Conservation (phyloP, 2,329 filamentous ascomycete genomes). For the Diaporthe helianthi region DNA sequence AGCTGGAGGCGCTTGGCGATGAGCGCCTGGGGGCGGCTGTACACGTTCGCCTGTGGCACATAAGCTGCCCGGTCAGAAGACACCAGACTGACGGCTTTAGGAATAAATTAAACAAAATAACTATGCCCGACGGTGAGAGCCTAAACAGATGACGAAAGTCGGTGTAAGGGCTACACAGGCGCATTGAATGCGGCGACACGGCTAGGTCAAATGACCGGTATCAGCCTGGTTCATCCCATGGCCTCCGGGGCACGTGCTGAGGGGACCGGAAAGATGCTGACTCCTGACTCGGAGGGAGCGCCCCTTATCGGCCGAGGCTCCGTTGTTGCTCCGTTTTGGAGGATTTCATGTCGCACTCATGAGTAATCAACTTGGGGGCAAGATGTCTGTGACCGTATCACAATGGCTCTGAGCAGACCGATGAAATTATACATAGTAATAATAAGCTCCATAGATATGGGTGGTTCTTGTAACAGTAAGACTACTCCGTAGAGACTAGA, state of each 20-base stretch:
- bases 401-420: neutral
- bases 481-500: too few relatives aligned
- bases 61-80: neutral
- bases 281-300: constrained; percentile 2
- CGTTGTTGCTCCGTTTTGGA: constrained; percentile 21
- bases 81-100: neutral
- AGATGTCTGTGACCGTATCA: neutral
- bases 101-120: neutral
- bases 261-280: constrained; percentile 3
- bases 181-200: constrained; percentile 20
- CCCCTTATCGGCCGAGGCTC: constrained; percentile 17
- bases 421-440: neutral
- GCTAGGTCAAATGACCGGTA: constrained; percentile 17
- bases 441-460: too few relatives aligned
- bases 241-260: constrained; percentile 17
- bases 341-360: constrained; percentile 3
- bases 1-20: neutral
- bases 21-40: constrained; percentile 16
- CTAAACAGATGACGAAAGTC: constrained; percentile 10
- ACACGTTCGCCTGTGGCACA: neutral
- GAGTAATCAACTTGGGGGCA: neutral
- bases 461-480: too few relatives aligned
- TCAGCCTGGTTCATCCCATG: constrained; percentile 15
- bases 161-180: constrained; percentile 7
- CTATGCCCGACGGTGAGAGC: constrained; percentile 1